Evolutionary conservation across 305 asterid species (phyloP), one percentile per base, ranked within the genome.

Genomic region (Salvia sclarea): DNA sequence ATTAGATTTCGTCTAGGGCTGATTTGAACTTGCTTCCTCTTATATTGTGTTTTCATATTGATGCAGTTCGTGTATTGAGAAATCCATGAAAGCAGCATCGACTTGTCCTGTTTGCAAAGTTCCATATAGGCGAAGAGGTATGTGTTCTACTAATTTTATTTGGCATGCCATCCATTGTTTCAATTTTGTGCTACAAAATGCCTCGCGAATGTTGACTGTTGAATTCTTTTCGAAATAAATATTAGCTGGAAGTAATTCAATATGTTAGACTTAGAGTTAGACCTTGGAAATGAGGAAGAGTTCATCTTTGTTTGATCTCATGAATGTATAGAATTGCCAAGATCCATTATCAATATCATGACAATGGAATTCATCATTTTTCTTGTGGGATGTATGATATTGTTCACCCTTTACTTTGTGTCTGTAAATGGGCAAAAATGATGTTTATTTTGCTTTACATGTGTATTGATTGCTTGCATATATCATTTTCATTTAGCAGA

Each of bases 111-210:
- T 94, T 41, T 94, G 99, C 73, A 94, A 91, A 78, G 86, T 94
- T 70, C 99, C 99, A 1, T 94, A 62, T 69, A 80, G 85, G 54
- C 96, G 96, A 16, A 86, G 99, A 91, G 98, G 98, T 93, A 79
- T 31, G 25, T 41, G 0, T 43, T 40, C 33, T 31, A 0, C 14
- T 71, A n/a, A n/a, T n/a, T 68, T 30, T 18, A 66, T 45, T 28
- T 9, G 17, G 2, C 30, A 45, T 37, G 17, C 6, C 61, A 25
- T 7, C n/a, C n/a, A n/a, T n/a, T n/a, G 7, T 28, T 50, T 49
- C 60, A 8, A 21, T 25, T 21, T 14, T 40, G 21, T 40, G 25
- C 47, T 38, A 21, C 13, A 9, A 44, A 64, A 48, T 54, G 25
- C 24, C 18, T 6, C 5, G 33, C 33, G 55, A 49, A 45, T n/a